A percentile compares a stretch with the other conserved stretches of the same genome.
Evolutionary conservation across 1,284 basidiomycete genomes (phyloP).

Genomic region (Apiotrichum gamsii): DNA sequence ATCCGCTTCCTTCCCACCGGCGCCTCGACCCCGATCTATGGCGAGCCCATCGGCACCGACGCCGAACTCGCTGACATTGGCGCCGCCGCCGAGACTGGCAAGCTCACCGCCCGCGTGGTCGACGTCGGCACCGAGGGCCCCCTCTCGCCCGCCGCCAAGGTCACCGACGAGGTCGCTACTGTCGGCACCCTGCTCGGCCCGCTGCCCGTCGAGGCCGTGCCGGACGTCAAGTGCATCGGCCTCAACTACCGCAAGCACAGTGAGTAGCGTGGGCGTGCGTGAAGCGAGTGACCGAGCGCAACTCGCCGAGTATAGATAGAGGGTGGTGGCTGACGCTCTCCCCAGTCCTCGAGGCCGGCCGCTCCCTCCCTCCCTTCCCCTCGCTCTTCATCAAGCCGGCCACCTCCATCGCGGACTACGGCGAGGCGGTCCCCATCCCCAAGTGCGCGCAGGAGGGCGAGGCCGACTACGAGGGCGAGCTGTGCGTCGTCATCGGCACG

Average conservation of each 20-base stretch:
- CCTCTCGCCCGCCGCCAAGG: slow-evolving; percentile 5
- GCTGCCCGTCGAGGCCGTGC: not conserved
- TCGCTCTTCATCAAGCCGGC: slow-evolving; percentile 73
- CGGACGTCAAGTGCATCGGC: slow-evolving; percentile 21
- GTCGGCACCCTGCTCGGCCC: slow-evolving; percentile 11
- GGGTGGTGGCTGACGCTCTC: not conserved
- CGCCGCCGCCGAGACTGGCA: slow-evolving; percentile 23
- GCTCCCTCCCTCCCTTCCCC: slow-evolving; percentile 53
- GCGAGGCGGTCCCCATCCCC: slow-evolving; percentile 60
- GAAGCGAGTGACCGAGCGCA: not conserved
- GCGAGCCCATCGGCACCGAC: slow-evolving; percentile 17
- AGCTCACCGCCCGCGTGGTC: slow-evolving; percentile 15
- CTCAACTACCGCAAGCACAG: slow-evolving; percentile 23
- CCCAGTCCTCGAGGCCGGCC: slow-evolving; percentile 19
- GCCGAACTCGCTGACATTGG: slow-evolving; percentile 27
- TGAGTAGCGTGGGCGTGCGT: not conserved
- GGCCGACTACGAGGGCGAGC: slow-evolving; percentile 80
- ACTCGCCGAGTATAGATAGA: not conserved
- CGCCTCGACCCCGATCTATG: slow-evolving; percentile 13
- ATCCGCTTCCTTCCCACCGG: slow-evolving; percentile 21
- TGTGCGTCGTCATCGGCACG: slow-evolving; percentile 76
- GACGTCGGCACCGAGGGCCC: slow-evolving; percentile 4
- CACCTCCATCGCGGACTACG: slow-evolving; percentile 63
- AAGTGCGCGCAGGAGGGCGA: slow-evolving; percentile 61
- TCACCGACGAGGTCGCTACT: slow-evolving; percentile 3